These are phyloP conservation scores for Zygoascus sp. DNA, from an alignment of 1,139 yeast species.

Conservation along the genomic window DNA sequence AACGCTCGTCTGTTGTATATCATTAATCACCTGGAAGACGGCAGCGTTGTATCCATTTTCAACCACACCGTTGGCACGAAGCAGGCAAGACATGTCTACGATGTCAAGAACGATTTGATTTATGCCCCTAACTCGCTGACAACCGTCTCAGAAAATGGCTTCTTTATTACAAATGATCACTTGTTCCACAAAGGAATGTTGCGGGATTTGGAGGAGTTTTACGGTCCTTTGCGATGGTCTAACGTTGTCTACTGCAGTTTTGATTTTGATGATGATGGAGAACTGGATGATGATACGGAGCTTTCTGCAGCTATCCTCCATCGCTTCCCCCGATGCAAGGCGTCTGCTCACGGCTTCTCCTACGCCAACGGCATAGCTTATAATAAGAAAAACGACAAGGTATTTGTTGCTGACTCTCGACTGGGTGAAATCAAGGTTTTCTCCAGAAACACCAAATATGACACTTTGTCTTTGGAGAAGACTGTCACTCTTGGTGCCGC, in stretches of 20 bases:
- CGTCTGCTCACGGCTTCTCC: constrained; percentile 7
- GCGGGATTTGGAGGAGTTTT: constrained; percentile 10
- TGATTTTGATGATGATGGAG: constrained; percentile 8
- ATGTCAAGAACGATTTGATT: constrained; percentile 12
- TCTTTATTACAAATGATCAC: constrained; percentile 15
- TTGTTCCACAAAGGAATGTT: constrained; percentile 9
- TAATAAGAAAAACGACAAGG: neutral
- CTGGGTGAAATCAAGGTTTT: constrained; percentile 5
- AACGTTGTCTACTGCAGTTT: constrained; percentile 10
- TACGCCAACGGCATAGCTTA: constrained; percentile 8
- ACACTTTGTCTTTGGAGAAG: neutral
- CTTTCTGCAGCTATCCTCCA: neutral
- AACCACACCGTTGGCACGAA: constrained; percentile 11
- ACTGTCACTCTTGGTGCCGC: constrained; percentile 2
- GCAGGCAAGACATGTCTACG: constrained; percentile 4
- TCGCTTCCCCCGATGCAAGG: neutral
- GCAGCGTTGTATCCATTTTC: constrained; percentile 10
- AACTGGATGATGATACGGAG: constrained; percentile 1
- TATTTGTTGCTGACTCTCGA: constrained; percentile 8
- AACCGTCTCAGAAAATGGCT: constrained; percentile 5
- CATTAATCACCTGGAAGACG: constrained; percentile 10
- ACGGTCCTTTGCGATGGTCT: constrained; percentile 15
- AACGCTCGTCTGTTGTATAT: constrained; percentile 8
- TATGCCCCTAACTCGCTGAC: constrained; percentile 12
- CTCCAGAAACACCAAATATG: neutral